Base-by-base conservation (phyloP, 2,329 filamentous ascomycete genomes). In the Karstenula rhodostoma region DNA sequence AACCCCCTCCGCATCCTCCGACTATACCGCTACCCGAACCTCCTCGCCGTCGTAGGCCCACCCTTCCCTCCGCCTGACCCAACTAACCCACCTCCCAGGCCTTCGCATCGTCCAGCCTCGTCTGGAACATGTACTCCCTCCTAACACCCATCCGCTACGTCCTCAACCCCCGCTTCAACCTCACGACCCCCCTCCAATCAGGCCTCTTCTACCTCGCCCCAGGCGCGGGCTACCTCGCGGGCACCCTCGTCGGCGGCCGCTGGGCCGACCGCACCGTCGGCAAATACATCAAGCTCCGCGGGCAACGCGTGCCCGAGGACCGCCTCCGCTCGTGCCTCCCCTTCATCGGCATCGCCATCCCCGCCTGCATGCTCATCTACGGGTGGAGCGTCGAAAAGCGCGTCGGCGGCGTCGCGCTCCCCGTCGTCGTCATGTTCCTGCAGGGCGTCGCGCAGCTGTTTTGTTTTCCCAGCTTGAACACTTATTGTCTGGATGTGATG, bases 401-500 rank as follows among this genome's bases (percentile, higher is more conserved):
- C 9, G 80, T 83, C 1, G 86, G 86, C 1, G 86, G 85, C 0
- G 79, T 88, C 2, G 79, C 85, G 0, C 72, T 90, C 4, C 90
- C 90, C 0, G 89, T 93, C 2, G 82, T 93, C 8, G 86, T 87
- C 68, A 89, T 94, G 82, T 93, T 93, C 72, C 61, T 90, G 2
- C 90, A 93, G 70, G 91, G 90, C 1, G 83, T 93, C 0, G 89
- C 87, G 0, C 90, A 93, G 75, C 79, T 93, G 6, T 91, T 92
- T 71, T 91, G 89, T 68, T 93, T 93, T 70, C 90, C 90, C 0
- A 87, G 85, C 50, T 75, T 94, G 62, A 93, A 94, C 74, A 91
- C 90, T 0, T 94, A 95, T 77, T 94, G 91, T 73, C 78, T 95
- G 43, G 91, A 95, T 74, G 91, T 94, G 13, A 92, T 94, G 88